phyloP scores from a whole-genome alignment of 2,329 filamentous ascomycete genomes.

The Botryosphaeria dothidea region DNA sequence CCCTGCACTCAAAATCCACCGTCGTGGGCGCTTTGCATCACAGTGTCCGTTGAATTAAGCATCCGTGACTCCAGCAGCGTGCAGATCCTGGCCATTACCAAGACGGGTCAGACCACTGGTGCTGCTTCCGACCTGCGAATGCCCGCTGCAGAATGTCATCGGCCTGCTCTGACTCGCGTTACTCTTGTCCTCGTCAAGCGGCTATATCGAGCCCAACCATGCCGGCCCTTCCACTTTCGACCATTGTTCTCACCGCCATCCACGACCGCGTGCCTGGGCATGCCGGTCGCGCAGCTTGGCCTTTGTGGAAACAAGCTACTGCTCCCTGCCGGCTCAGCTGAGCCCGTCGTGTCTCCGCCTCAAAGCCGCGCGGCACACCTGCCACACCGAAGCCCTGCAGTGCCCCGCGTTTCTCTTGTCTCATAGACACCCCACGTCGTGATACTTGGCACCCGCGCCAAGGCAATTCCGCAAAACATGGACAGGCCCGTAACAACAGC shows the following conservation, averaged over 20 bases:
- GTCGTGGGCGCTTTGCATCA: background rate
- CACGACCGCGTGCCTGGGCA: background rate
- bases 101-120: background rate
- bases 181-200: background rate
- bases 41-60: background rate
- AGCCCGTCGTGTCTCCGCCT: slow-evolving; percentile 3
- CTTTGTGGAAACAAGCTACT: background rate
- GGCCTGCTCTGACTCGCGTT: background rate
- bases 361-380: slow-evolving; percentile 7
- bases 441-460: background rate
- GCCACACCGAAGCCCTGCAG: background rate
- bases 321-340: slow-evolving; percentile 1
- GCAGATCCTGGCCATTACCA: background rate
- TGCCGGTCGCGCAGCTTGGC: background rate
- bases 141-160: background rate
- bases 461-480: background rate
- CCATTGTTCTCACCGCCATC: background rate
- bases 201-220: slow-evolving; percentile 1
- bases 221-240: too few relatives aligned
- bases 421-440: background rate
- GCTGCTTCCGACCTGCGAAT: too few relatives aligned
- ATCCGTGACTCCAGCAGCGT: background rate
- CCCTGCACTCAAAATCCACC: background rate
- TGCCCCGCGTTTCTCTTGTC: background rate
- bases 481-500: background rate